Evolutionary conservation across 1,139 yeast species (phyloP).

Genomic region (Yamadazyma taylorii): DNA sequence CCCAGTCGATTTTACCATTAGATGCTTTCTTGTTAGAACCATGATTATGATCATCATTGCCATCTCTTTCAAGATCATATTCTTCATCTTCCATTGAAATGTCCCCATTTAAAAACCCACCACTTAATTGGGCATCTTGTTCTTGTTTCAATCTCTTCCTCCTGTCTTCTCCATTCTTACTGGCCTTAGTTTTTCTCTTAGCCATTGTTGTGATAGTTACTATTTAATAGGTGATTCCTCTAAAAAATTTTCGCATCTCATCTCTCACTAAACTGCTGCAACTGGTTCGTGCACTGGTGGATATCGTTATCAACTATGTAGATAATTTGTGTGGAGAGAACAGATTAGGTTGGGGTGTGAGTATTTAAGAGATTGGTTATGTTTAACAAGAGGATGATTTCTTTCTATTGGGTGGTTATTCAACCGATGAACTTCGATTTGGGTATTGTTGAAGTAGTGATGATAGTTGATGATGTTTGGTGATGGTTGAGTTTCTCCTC

Average conservation of each 20-base stretch:
- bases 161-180: conserved; percentile 37
- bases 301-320: too few relatives aligned
- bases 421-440: too few relatives aligned
- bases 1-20: conserved; percentile 39
- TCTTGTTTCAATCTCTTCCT: conserved; percentile 52
- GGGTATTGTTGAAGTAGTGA: too few relatives aligned
- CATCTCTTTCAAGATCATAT: conserved; percentile 11
- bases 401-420: too few relatives aligned
- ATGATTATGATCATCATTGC: conserved; percentile 9
- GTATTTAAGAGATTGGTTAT: too few relatives aligned
- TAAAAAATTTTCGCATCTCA: conserved; percentile 3
- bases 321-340: too few relatives aligned
- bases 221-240: not conserved
- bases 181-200: conserved; percentile 49
- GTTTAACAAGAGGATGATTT: too few relatives aligned
- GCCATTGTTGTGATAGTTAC: conserved; percentile 10
- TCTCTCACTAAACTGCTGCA: not conserved
- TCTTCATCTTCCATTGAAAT: conserved; percentile 12
- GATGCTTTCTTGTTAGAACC: too few relatives aligned
- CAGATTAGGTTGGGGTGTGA: too few relatives aligned
- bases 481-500: too few relatives aligned
- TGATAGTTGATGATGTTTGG: too few relatives aligned
- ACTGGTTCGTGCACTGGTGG: too few relatives aligned
- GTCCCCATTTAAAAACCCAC: conserved; percentile 40
- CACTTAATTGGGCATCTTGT: conserved; percentile 44